phyloP scores from a whole-genome alignment of 768 basidiomycete species.

The Phlebiopsis gigantea region DNA sequence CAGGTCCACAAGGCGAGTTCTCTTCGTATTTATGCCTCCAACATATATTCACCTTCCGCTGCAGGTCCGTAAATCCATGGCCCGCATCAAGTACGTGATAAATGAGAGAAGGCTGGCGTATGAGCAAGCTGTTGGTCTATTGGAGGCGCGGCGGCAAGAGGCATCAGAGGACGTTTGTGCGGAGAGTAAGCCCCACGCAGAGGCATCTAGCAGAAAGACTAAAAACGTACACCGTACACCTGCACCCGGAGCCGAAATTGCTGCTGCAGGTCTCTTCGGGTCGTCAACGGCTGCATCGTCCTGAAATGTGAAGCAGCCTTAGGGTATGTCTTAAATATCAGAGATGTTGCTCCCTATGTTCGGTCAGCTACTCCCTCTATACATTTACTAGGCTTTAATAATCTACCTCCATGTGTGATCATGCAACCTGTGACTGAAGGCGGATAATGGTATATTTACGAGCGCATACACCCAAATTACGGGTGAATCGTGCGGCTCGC shows the following conservation, averaged over 20 bases:
- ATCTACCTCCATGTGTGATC: too few species aligned
- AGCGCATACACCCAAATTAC: too few species aligned
- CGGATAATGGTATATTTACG: too few species aligned
- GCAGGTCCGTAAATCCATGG: constrained; percentile 92
- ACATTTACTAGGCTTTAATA: too few species aligned
- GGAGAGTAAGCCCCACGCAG: neutral
- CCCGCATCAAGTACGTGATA: constrained; percentile 88
- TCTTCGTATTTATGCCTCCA: neutral
- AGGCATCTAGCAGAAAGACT: constrained; percentile 8
- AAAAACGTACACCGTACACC: constrained; percentile 4
- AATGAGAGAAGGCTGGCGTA: constrained; percentile 88
- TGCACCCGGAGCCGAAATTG: constrained; percentile 10
- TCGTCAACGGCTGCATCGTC: neutral
- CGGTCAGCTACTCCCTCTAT: too few species aligned
- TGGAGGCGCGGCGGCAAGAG: constrained; percentile 18
- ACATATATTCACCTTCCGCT: neutral
- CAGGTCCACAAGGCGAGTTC: neutral
- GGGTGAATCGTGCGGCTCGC: too few species aligned
- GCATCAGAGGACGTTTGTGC: too few species aligned
- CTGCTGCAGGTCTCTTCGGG: constrained; percentile 18
- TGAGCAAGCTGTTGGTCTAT: constrained; percentile 54
- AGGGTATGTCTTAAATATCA: too few species aligned
- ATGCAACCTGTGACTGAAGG: too few species aligned
- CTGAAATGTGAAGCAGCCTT: neutral
- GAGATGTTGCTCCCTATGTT: too few species aligned